Evolutionary conservation across 208 protist genomes (phyloP).

Genomic region (Porcisia deanei): DNA sequence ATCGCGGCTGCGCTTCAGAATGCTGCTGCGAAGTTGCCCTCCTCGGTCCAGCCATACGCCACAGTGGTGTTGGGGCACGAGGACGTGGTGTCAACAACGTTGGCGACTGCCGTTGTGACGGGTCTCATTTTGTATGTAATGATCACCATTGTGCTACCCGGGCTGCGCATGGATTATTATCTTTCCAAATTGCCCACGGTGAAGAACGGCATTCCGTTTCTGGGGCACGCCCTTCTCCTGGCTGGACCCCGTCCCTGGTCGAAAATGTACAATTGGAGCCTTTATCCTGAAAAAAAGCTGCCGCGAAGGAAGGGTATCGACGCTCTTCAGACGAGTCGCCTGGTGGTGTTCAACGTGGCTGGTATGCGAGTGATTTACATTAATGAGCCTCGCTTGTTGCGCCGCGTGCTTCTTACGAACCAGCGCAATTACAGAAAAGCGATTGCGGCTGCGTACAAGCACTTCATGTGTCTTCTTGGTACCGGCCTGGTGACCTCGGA

Average conservation of each 20-base stretch:
- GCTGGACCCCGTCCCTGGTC: slow-evolving; percentile 63
- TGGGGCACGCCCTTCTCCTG: slow-evolving; percentile 80
- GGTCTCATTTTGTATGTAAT: slow-evolving; percentile 47
- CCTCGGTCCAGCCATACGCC: slow-evolving; percentile 21
- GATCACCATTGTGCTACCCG: slow-evolving; percentile 51
- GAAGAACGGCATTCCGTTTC: slow-evolving; percentile 59
- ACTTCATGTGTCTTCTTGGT: slow-evolving; percentile 90
- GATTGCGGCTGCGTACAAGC: slow-evolving; percentile 80
- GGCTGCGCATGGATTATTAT: slow-evolving; percentile 65
- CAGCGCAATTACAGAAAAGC: slow-evolving; percentile 89
- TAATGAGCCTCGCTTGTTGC: slow-evolving; percentile 78
- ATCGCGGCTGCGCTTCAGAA: slow-evolving; percentile 17
- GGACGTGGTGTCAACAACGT: slow-evolving; percentile 19
- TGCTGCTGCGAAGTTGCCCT: slow-evolving; percentile 25
- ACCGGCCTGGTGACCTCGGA: slow-evolving; percentile 87
- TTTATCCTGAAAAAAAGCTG: slow-evolving; percentile 54
- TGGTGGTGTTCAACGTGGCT: slow-evolving; percentile 79
- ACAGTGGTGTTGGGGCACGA: slow-evolving; percentile 12
- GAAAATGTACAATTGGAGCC: slow-evolving; percentile 84
- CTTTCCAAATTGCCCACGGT: slow-evolving; percentile 67
- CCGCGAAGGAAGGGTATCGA: slow-evolving; percentile 13
- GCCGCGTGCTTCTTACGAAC: slow-evolving; percentile 83
- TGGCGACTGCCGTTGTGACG: slow-evolving; percentile 26
- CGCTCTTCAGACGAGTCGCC: slow-evolving; percentile 29
- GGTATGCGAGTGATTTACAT: slow-evolving; percentile 85